phyloP scores from a whole-genome alignment of 192 early-diverging fungal genomes.

The Backusella parvicylindrica region DNA sequence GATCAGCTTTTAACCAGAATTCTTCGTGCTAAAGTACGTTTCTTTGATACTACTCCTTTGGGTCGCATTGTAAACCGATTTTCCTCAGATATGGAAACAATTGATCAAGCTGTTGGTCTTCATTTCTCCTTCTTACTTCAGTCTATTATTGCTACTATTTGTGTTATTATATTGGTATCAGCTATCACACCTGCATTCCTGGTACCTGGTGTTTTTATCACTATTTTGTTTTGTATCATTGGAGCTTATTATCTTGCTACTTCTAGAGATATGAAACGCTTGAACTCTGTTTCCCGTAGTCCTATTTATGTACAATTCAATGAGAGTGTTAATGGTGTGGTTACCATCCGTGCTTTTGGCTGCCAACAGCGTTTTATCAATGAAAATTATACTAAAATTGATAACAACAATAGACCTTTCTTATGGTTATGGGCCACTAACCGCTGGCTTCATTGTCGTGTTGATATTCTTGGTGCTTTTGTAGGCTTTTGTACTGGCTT shows the following conservation, averaged over 20 bases:
- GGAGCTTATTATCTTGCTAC: conserved; percentile 72
- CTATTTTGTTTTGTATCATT: conserved; percentile 56
- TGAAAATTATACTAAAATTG: conserved; percentile 55
- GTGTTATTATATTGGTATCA: conserved; percentile 61
- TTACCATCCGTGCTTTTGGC: conserved; percentile 86
- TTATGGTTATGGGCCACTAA: conserved; percentile 85
- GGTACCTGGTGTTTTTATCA: conserved; percentile 55
- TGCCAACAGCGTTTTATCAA: conserved; percentile 62
- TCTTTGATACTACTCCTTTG: conserved; percentile 90
- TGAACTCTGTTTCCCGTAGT: conserved; percentile 72
- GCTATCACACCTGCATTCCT: conserved; percentile 72
- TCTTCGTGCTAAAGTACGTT: conserved; percentile 70
- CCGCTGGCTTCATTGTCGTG: conserved; percentile 86
- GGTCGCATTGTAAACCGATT: conserved; percentile 83
- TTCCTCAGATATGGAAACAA: conserved; percentile 79
- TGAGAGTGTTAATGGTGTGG: conserved; percentile 73
- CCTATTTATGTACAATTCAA: conserved; percentile 82
- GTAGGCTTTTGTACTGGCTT: conserved; percentile 74
- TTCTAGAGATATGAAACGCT: conserved; percentile 86
- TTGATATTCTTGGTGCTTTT: conserved; percentile 72
- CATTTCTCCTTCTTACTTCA: conserved; percentile 47
- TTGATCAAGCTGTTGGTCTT: conserved; percentile 65
- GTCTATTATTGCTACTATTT: conserved; percentile 47
- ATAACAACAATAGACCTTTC: conserved; percentile 83
- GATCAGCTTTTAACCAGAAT: conserved; percentile 50